phyloP scores from a whole-genome alignment of 2,329 filamentous ascomycete species.

The Mycosphaerella sp. region DNA sequence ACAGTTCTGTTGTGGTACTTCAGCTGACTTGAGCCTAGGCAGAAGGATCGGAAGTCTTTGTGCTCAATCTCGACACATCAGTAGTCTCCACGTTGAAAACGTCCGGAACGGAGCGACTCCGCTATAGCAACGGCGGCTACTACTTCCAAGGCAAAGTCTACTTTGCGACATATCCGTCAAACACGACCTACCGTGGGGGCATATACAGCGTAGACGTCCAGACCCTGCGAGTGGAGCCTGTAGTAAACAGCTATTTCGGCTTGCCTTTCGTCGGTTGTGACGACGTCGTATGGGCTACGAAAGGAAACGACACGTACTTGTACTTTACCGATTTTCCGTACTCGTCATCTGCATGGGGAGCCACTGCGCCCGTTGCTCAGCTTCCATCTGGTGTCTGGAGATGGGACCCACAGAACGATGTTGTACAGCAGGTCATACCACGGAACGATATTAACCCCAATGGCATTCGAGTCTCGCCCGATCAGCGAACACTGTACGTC shows the following conservation, averaged over 20 bases:
- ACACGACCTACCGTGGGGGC: not conserved
- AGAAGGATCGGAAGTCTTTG: not conserved
- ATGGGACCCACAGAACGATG: constrained; percentile 4
- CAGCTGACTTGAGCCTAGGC: not conserved
- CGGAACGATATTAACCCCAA: constrained; percentile 10
- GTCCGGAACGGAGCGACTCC: not conserved
- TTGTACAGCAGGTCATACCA: constrained; percentile 6
- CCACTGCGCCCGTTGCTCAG: not conserved
- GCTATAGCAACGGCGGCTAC: not conserved
- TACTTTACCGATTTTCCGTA: constrained; percentile 2
- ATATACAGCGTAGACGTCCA: not conserved
- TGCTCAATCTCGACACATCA: not conserved
- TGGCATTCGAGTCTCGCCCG: constrained; percentile 6
- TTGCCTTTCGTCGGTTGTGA: not conserved
- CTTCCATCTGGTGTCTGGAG: constrained; percentile 8
- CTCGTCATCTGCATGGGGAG: not conserved
- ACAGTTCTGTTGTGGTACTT: not conserved
- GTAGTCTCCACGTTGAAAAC: not conserved
- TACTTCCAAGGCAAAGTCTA: constrained; percentile 2
- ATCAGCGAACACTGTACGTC: constrained; percentile 11
- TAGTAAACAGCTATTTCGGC: constrained; percentile 6
- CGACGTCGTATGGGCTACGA: not conserved
- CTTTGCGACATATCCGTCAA: not conserved
- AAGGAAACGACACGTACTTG: constrained; percentile 4
- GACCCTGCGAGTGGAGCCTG: not conserved